Evolutionary conservation across 306 rosid genomes (phyloP), one percentile per base, ranked within the genome.

Genomic region (Ammopiptanthus mongolicus): DNA sequence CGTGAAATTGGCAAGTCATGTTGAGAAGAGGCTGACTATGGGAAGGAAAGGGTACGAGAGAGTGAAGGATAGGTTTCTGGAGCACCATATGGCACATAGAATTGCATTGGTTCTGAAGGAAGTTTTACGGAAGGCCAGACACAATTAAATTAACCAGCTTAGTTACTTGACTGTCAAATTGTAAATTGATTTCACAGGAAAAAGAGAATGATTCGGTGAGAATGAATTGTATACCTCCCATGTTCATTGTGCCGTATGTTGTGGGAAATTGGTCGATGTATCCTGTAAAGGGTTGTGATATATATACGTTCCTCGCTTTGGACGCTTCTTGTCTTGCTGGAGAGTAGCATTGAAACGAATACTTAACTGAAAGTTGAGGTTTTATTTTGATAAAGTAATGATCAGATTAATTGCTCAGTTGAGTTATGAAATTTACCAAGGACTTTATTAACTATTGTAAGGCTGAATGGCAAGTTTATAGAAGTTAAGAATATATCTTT

Each of bases 21-120:
- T 95, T 18, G 97, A 95, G 78, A 87, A 90, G 87, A 90, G 97
- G 84, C 84, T 95, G 33, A 95, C 96, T 0, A 84, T 95, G 84
- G 98, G 97, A 63, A 95, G 82, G 84, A 92, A 84, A 75, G 97
- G 97, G 39, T 86, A 87, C 11, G 86, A 85, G 76, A 86, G 89
- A 82, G 96, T 91, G 80, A 95, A 88, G 81, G 96, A 88, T 60
- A 86, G 83, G 83, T 95, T 95, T 73, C 51, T 90, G 77, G 96
- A 95, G 86, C 90, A 67, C 28, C 92, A 95, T 77, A 95, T 95
- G 97, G 79, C 90, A 1, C 83, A 87, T 7, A 88, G 97, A 87
- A 95, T 91, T 65, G 93, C 96, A 78, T 28, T 81, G 47, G 97
- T 91, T 85, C 83, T 95, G 62, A 90, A 86, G 84, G 85, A 88